Conservation (phyloP, 139 green algal genomes). For the Closterium sp. region DNA sequence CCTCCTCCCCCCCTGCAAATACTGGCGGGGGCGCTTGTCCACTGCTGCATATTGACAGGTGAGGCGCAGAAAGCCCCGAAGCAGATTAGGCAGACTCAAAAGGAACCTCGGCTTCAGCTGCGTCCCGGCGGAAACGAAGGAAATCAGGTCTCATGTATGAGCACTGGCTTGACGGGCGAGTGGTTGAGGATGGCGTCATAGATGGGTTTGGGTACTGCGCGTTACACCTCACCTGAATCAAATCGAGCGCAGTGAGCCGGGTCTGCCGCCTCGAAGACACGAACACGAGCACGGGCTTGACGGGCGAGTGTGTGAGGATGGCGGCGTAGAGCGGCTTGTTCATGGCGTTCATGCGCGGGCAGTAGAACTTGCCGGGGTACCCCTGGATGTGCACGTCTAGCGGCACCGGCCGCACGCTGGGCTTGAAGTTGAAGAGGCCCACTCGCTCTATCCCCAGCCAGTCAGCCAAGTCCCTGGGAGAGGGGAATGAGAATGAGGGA, state of each 20-base stretch:
- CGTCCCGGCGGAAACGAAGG: constrained; percentile 80
- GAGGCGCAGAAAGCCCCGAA: too few species aligned
- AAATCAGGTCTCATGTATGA: too few species aligned
- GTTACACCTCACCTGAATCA: constrained; percentile 79
- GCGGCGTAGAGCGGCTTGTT: constrained; percentile 96
- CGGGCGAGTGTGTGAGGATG: constrained; percentile 86
- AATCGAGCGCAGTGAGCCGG: constrained; percentile 91
- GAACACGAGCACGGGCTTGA: constrained; percentile 92
- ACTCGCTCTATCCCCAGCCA: constrained; percentile 82
- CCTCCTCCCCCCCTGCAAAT: too few species aligned
- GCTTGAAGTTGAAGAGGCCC: constrained; percentile 98
- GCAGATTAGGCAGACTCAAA: too few species aligned
- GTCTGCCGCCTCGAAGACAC: constrained; percentile 89
- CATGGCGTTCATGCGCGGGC: constrained; percentile 94
- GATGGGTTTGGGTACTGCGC: constrained; percentile 75
- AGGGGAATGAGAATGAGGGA: background rate
- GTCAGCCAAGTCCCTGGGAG: constrained; percentile 77
- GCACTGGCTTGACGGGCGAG: constrained; percentile 86
- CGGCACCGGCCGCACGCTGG: constrained; percentile 86
- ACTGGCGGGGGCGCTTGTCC: too few species aligned
- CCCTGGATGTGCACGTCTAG: constrained; percentile 94
- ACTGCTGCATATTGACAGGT: too few species aligned
- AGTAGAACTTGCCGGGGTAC: constrained; percentile 91
- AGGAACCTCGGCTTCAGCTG: too few species aligned
- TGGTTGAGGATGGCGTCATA: constrained; percentile 93